Evolutionary conservation across 1,284 basidiomycete genomes (phyloP).

Genomic region (Tremellales sp.): DNA sequence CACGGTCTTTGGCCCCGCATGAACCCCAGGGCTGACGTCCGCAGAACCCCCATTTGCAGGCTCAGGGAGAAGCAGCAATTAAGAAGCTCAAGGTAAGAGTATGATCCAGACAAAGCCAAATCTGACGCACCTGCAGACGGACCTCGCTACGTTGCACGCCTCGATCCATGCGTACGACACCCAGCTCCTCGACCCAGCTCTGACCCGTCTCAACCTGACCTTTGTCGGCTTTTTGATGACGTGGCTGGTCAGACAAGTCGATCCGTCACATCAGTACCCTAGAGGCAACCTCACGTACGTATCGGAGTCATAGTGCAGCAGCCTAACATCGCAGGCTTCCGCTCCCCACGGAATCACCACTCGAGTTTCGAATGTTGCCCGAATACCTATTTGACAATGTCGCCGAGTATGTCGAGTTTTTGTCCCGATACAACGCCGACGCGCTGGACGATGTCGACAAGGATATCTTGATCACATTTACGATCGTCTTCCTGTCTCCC

Average conservation of each 20-base stretch:
- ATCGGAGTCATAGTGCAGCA: too few relatives aligned
- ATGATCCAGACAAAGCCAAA: conserved; percentile 4
- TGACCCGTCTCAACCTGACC: conserved; percentile 71
- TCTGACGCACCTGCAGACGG: conserved; percentile 50
- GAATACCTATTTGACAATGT: conserved; percentile 95
- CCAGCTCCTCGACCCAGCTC: conserved; percentile 80
- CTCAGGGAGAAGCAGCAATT: conserved; percentile 56
- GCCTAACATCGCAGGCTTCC: conserved; percentile 70
- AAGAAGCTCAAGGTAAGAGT: conserved; percentile 63
- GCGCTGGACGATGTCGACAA: conserved; percentile 77
- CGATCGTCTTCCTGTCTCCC: conserved; percentile 86
- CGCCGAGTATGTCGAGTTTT: conserved; percentile 81
- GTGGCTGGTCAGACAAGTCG: conserved; percentile 91
- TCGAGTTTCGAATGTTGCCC: conserved; percentile 80
- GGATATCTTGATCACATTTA: conserved; percentile 83
- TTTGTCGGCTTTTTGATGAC: conserved; percentile 88
- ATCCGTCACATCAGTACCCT: conserved; percentile 77
- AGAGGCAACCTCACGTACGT: conserved; percentile 62
- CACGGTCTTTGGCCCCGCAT: too few relatives aligned
- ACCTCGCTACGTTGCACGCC: conserved; percentile 62
- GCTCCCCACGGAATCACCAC: conserved; percentile 76
- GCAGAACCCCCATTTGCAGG: conserved; percentile 51
- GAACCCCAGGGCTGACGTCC: conserved; percentile 1
- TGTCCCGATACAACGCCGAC: conserved; percentile 73
- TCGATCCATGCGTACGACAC: conserved; percentile 75